Evolutionary conservation across 2,329 filamentous ascomycete genomes (phyloP).

Genomic region (Clonostachys rhizophaga): DNA sequence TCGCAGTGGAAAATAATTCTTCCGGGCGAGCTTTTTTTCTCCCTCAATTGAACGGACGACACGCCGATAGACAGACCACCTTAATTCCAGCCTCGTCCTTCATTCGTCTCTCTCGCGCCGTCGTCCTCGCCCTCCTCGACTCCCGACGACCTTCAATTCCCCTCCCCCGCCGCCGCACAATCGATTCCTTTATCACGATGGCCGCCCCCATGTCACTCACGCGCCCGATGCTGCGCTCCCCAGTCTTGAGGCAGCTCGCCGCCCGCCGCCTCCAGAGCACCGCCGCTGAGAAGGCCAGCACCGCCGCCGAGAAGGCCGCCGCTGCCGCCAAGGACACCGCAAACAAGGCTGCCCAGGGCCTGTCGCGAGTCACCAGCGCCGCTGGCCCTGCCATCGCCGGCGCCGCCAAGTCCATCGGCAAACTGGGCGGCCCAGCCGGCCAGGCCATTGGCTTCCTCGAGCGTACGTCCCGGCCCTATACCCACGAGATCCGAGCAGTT

Average conservation of each 20-base stretch:
- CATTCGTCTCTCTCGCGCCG: background rate
- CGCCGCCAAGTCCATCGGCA: conserved; percentile 69
- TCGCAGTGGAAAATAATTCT: conserved; percentile 13
- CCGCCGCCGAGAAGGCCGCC: conserved; percentile 32
- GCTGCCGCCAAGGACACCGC: conserved; percentile 38
- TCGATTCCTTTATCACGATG: conserved; percentile 10
- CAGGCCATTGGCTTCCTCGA: conserved; percentile 75
- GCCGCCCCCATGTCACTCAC: conserved; percentile 24
- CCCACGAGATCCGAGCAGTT: too few species aligned
- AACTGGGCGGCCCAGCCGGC: conserved; percentile 80
- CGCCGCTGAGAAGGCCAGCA: conserved; percentile 37
- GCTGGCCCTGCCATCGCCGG: conserved; percentile 74
- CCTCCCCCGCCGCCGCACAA: conserved; percentile 16
- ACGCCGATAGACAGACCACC: conserved; percentile 13
- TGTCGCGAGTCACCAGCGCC: conserved; percentile 75
- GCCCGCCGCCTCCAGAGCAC: conserved; percentile 59
- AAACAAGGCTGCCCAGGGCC: conserved; percentile 73
- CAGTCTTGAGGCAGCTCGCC: conserved; percentile 34
- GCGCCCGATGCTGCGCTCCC: conserved; percentile 40
- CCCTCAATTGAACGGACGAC: conserved; percentile 12
- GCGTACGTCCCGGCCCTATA: conserved; percentile 56
- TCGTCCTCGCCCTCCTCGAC: background rate
- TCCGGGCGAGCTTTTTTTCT: conserved; percentile 39
- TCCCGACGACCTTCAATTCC: conserved; percentile 24
- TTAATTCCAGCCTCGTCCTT: conserved; percentile 9